A percentile compares a stretch with the other conserved stretches of the same genome.
These are phyloP conservation scores for Fistulinella staudtii DNA, from an alignment of 1,284 basidiomycete genomes.

Conservation along the genomic window DNA sequence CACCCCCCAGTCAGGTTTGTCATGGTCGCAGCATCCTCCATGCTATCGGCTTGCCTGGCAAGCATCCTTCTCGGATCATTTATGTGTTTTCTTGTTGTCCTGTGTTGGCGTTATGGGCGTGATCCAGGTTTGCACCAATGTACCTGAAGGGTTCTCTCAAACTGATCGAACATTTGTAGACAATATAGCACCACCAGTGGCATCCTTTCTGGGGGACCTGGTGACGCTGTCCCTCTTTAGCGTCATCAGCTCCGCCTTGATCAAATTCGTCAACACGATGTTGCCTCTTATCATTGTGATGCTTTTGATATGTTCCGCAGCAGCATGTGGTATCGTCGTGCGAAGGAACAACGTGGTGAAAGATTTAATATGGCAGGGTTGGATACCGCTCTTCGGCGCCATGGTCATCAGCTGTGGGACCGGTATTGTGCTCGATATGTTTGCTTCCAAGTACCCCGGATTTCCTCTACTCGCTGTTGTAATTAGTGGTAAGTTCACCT, in stretches of 20 bases:
- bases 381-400: slow-evolving; percentile 87
- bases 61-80: slow-evolving; percentile 85
- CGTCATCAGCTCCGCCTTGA: slow-evolving; percentile 58
- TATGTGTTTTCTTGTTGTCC: slow-evolving; percentile 84
- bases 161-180: slow-evolving; percentile 44
- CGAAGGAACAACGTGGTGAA: slow-evolving; percentile 63
- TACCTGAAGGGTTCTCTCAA: not conserved
- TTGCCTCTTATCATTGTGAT: slow-evolving; percentile 62
- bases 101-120: slow-evolving; percentile 71
- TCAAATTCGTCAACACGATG: slow-evolving; percentile 61
- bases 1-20: slow-evolving; percentile 50
- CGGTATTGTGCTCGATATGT: slow-evolving; percentile 87
- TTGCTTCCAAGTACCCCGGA: slow-evolving; percentile 83
- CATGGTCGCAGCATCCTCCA: slow-evolving; percentile 85
- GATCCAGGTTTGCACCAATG: slow-evolving; percentile 68
- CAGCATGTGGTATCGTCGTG: slow-evolving; percentile 53
- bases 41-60: slow-evolving; percentile 83
- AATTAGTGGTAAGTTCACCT: slow-evolving; percentile 64
- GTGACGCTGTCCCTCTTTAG: slow-evolving; percentile 83
- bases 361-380: slow-evolving; percentile 77
- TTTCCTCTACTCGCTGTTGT: slow-evolving; percentile 88
- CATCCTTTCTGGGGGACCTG: slow-evolving; percentile 89
- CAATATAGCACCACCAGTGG: slow-evolving; percentile 93
- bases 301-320: slow-evolving; percentile 53
- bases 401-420: slow-evolving; percentile 92